phyloP scores from a whole-genome alignment of 2,329 filamentous ascomycete species.

The Fusarium udum region DNA sequence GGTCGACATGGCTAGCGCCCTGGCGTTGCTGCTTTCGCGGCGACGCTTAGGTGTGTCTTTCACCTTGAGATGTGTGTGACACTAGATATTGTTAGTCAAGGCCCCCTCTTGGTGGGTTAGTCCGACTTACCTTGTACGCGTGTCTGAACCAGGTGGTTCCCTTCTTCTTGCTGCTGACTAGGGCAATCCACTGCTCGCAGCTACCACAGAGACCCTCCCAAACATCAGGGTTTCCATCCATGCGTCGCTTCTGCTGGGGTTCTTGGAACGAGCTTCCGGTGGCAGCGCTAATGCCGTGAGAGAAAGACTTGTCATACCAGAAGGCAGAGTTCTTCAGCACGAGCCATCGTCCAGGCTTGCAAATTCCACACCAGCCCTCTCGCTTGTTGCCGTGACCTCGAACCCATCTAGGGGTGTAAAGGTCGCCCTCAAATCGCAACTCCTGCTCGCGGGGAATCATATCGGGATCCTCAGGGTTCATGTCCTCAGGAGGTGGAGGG shows the following conservation, averaged over 20 bases:
- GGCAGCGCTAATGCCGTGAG: constrained; percentile 84
- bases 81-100: constrained; percentile 55
- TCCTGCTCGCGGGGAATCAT: constrained; percentile 82
- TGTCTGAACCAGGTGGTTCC: constrained; percentile 93
- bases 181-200: constrained; percentile 82
- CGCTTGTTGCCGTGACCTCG: constrained; percentile 87
- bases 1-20: constrained; percentile 52
- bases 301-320: constrained; percentile 94
- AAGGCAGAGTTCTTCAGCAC: constrained; percentile 91
- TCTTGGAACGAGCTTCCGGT: constrained; percentile 82
- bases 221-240: constrained; percentile 82
- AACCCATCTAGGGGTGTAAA: constrained; percentile 87
- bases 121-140: constrained; percentile 77
- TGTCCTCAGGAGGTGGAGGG: constrained; percentile 80
- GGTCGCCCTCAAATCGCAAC: constrained; percentile 79
- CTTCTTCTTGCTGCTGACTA: constrained; percentile 89
- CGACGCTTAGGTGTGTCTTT: constrained; percentile 76
- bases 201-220: constrained; percentile 83
- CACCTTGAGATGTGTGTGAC: constrained; percentile 76
- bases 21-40: constrained; percentile 67
- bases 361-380: constrained; percentile 90
- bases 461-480: constrained; percentile 81
- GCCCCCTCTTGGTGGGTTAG: neutral
- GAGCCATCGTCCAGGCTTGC: constrained; percentile 85
- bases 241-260: constrained; percentile 77